Percentiles rank a stretch among this genome's conserved stretches.
These are phyloP conservation scores for Lasiodiplodia sp. DNA, from an alignment of 2,329 filamentous ascomycete genomes.

Conservation along the genomic window DNA sequence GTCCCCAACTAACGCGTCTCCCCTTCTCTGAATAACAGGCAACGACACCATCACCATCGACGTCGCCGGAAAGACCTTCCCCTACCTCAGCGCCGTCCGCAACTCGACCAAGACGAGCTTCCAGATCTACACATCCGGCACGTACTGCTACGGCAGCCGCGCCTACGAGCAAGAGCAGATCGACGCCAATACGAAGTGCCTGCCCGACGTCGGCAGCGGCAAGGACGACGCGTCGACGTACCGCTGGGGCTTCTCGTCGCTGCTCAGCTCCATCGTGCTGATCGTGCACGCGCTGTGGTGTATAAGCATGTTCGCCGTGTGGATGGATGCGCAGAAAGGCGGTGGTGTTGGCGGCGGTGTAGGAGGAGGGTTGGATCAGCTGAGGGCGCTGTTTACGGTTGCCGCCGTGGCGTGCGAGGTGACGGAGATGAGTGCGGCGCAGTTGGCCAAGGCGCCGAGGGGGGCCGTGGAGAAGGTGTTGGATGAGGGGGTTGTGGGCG, in stretches of 20 bases:
- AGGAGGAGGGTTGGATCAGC: constrained; percentile 41
- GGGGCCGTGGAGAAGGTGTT: background rate
- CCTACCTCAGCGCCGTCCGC: background rate
- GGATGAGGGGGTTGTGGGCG: background rate
- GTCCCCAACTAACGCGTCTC: background rate
- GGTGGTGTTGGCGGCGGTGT: constrained; percentile 34
- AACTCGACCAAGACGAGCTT: background rate
- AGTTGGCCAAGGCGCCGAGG: background rate
- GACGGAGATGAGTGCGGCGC: constrained; percentile 34
- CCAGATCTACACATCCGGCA: constrained; percentile 32
- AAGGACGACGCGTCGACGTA: constrained; percentile 34
- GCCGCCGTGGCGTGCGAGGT: constrained; percentile 36
- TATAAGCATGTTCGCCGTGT: constrained; percentile 44
- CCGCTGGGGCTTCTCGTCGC: constrained; percentile 48
- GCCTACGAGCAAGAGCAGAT: constrained; percentile 7
- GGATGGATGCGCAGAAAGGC: constrained; percentile 42
- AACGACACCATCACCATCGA: constrained; percentile 32
- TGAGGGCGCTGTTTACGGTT: constrained; percentile 43
- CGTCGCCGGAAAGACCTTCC: background rate
- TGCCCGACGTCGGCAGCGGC: constrained; percentile 37
- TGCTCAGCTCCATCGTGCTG: constrained; percentile 42
- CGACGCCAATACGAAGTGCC: constrained; percentile 34
- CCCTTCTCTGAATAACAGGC: background rate
- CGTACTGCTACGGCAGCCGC: background rate
- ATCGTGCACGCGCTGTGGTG: constrained; percentile 42